phyloP scores from a whole-genome alignment of 345 rosid species.

The Eucalyptus sp. region DNA sequence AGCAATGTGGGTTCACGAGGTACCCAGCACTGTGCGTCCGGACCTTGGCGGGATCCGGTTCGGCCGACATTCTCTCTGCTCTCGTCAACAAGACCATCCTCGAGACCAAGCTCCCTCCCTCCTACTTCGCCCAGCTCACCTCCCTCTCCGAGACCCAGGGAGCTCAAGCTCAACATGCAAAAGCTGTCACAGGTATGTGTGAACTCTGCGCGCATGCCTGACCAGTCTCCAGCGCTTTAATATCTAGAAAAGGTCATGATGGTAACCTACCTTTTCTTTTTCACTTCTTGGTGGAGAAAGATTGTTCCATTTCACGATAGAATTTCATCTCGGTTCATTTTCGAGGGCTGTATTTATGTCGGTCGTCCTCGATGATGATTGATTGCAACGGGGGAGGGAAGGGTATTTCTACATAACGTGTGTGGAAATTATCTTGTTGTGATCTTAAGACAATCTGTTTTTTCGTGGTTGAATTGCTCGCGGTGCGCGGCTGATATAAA shows the following conservation, averaged over 20 bases:
- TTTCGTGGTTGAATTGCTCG: not conserved
- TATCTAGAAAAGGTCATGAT: not conserved
- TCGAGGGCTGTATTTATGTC: not conserved
- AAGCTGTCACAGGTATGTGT: conserved; percentile 24
- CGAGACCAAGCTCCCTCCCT: conserved; percentile 21
- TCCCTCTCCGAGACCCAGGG: not conserved
- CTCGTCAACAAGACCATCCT: conserved; percentile 53
- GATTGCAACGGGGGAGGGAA: not conserved
- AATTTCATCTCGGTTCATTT: not conserved
- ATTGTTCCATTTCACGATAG: not conserved
- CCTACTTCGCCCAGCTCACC: conserved; percentile 18
- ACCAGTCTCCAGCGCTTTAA: not conserved
- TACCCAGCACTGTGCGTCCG: conserved; percentile 50
- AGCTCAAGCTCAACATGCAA: conserved; percentile 5
- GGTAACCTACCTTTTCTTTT: not conserved
- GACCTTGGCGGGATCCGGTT: not conserved
- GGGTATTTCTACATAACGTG: not conserved
- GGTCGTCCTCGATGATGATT: not conserved
- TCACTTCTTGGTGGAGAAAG: not conserved
- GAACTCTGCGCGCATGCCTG: not conserved
- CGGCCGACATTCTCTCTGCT: conserved; percentile 19
- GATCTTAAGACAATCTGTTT: not conserved
- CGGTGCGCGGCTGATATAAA: not conserved
- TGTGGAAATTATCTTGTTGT: not conserved
- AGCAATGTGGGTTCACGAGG: conserved; percentile 36